Conservation (phyloP, 2,329 filamentous ascomycete species). For the Beauveria rudraprayagi region DNA sequence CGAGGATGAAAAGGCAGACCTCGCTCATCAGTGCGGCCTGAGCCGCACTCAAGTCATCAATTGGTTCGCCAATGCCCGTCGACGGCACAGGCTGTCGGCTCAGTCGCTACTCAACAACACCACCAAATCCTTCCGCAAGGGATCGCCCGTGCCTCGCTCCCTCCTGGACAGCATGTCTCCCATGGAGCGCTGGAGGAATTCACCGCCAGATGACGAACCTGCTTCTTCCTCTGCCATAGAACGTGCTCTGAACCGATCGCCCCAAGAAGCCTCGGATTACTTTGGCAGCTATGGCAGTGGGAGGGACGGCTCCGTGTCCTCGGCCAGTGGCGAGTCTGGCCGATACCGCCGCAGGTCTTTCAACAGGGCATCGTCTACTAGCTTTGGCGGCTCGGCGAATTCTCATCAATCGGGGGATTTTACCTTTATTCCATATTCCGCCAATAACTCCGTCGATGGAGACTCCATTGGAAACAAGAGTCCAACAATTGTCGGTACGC, state of each 20-base stretch:
- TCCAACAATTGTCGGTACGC: background rate
- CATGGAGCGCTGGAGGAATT: slow-evolving; percentile 33
- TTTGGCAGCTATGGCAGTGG: slow-evolving; percentile 13
- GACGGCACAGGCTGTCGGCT: slow-evolving; percentile 33
- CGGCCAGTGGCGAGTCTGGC: slow-evolving; percentile 23
- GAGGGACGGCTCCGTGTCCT: slow-evolving; percentile 23
- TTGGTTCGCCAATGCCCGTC: slow-evolving; percentile 44
- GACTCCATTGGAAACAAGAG: background rate
- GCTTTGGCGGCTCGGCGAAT: slow-evolving; percentile 12
- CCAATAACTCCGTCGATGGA: slow-evolving; percentile 11
- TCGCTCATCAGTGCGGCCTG: slow-evolving; percentile 36
- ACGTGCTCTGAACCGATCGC: slow-evolving; percentile 21
- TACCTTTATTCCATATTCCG: background rate
- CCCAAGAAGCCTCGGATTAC: slow-evolving; percentile 12
- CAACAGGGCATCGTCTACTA: slow-evolving; percentile 16
- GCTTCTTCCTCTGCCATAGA: slow-evolving; percentile 31
- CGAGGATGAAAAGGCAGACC: slow-evolving; percentile 34
- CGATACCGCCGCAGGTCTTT: slow-evolving; percentile 13
- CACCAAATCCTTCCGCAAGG: slow-evolving; percentile 24
- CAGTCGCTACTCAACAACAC: slow-evolving; percentile 19
- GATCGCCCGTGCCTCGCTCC: slow-evolving; percentile 35
- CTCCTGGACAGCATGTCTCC: slow-evolving; percentile 32
- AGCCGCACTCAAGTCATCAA: slow-evolving; percentile 37
- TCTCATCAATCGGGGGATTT: slow-evolving; percentile 11
- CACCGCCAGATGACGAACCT: slow-evolving; percentile 38